phyloP scores from a whole-genome alignment of 73 alveolate genomes.

The Symbiodinium natans region DNA sequence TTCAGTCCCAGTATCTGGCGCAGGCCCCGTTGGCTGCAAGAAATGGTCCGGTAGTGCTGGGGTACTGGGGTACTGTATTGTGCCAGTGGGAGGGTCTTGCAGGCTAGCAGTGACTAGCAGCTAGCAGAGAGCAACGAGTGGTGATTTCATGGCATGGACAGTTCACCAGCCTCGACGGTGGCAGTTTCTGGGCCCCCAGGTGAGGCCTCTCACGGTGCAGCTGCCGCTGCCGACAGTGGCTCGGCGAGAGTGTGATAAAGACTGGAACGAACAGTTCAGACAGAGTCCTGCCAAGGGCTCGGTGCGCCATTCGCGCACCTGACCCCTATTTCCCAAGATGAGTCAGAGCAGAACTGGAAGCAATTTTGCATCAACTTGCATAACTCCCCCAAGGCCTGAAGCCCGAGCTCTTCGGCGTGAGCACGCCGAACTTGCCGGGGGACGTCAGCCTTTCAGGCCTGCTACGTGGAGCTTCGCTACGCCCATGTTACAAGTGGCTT shows the following conservation, averaged over 20 bases:
- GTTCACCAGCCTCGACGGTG: not conserved
- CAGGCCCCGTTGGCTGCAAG: too few species aligned
- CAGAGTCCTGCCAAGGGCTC: not conserved
- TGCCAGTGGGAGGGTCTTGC: not conserved
- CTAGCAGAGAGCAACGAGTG: not conserved
- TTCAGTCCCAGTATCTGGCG: not conserved
- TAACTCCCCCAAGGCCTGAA: conserved; percentile 35
- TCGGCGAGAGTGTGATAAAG: not conserved
- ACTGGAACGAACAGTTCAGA: too few species aligned
- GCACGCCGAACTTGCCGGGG: conserved; percentile 75
- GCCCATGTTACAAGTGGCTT: not conserved
- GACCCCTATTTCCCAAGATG: too few species aligned
- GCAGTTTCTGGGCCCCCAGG: too few species aligned
- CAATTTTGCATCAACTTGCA: too few species aligned
- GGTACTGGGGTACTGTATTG: too few species aligned
- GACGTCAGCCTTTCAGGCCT: conserved; percentile 78
- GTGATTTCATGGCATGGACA: too few species aligned
- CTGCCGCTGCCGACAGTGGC: not conserved
- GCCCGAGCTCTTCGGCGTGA: conserved; percentile 67
- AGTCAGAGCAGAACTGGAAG: too few species aligned
- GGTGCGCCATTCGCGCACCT: too few species aligned
- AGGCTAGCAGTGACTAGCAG: not conserved
- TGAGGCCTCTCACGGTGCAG: not conserved
- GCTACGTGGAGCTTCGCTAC: not conserved
- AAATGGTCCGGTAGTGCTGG: too few species aligned